Conservation (phyloP, 345 rosid species). For the Rhizophora mangle region DNA sequence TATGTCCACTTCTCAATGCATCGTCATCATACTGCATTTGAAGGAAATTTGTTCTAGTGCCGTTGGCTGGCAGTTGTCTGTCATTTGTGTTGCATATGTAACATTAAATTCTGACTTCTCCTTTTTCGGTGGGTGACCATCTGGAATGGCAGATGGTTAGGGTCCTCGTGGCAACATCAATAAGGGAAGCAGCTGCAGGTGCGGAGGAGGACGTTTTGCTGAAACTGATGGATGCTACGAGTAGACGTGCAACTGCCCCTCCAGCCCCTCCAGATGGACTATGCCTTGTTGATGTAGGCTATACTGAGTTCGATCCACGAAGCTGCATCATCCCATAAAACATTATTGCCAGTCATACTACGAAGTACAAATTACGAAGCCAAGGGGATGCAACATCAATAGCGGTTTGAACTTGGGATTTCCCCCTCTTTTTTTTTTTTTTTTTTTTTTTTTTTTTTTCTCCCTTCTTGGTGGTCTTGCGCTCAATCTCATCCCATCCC, state of each 20-base stretch:
- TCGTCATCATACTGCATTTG: background rate
- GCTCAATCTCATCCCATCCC: too few relatives aligned
- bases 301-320: conserved; percentile 57
- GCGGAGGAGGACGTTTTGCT: conserved; percentile 70
- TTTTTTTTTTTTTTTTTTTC: too few relatives aligned
- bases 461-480: too few relatives aligned
- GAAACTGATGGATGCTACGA: conserved; percentile 70
- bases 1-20: background rate
- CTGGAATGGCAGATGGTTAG: conserved; percentile 71
- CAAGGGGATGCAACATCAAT: background rate
- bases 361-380: too few relatives aligned
- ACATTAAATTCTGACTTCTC: background rate
- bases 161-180: conserved; percentile 81
- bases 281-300: conserved; percentile 82
- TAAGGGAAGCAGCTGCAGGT: conserved; percentile 94
- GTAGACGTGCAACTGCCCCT: conserved; percentile 92
- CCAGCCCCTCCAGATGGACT: conserved; percentile 91
- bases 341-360: background rate
- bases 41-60: background rate
- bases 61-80: background rate
- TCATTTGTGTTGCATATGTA: too few relatives aligned
- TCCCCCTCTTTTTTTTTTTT: background rate
- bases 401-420: background rate
- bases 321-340: conserved; percentile 48
- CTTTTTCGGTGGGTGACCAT: conserved; percentile 2